Conservation (phyloP, 768 basidiomycete species). For the Suillus bovinus region DNA sequence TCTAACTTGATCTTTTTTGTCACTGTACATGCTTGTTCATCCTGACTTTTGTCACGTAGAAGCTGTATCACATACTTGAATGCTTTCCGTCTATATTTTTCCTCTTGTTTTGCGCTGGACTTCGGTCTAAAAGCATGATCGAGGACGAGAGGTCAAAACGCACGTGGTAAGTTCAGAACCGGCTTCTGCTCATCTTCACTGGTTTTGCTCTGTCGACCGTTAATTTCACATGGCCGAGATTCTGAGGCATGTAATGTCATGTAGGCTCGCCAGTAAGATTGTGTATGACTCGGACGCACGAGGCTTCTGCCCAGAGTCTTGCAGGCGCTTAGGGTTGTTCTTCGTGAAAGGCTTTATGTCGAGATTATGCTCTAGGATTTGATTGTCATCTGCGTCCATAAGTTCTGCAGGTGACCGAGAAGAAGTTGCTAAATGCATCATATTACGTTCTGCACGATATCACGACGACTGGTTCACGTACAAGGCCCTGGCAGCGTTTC, state of each 20-base stretch:
- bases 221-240: conserved; percentile 12
- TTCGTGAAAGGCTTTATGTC: neutral
- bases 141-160: neutral
- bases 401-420: conserved; percentile 16
- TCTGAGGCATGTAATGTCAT: neutral
- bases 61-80: neutral
- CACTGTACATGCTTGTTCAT: neutral
- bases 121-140: neutral
- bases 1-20: conserved; percentile 12
- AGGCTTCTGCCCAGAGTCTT: neutral
- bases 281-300: neutral
- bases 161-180: neutral
- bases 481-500: neutral
- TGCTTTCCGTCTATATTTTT: neutral
- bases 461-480: conserved; percentile 1
- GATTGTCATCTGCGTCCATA: conserved; percentile 11
- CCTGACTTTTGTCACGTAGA: neutral
- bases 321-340: neutral
- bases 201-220: neutral
- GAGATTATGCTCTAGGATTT: neutral
- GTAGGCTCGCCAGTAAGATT: neutral
- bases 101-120: conserved; percentile 7
- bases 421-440: neutral
- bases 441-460: neutral
- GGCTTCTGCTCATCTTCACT: neutral